Conservation (phyloP, 257 asterid species). For the Oldenlandia corymbosa region DNA sequence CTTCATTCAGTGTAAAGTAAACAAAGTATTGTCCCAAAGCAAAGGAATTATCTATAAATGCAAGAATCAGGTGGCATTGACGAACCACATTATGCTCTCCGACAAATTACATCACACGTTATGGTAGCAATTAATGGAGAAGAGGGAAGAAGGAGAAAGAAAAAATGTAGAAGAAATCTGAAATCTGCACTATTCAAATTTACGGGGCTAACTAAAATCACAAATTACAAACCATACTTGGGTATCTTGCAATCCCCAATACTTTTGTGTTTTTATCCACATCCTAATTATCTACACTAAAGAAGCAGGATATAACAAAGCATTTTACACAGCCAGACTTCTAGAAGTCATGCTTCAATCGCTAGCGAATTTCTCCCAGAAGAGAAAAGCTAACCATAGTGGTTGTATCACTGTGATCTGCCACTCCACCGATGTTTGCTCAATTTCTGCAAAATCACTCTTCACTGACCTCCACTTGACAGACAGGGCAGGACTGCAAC, state of each 20-base stretch:
- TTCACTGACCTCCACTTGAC: constrained; percentile 67
- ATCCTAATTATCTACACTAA: constrained; percentile 20
- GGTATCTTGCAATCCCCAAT: background rate
- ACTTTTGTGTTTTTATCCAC: background rate
- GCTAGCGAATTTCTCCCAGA: background rate
- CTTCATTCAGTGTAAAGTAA: too few relatives aligned
- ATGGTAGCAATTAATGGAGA: too few relatives aligned
- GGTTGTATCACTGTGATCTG: background rate
- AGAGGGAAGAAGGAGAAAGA: too few relatives aligned
- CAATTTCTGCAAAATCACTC: constrained; percentile 27
- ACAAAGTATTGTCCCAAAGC: too few relatives aligned
- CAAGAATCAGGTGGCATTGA: too few relatives aligned
- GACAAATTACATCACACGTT: too few relatives aligned
- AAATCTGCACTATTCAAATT: background rate
- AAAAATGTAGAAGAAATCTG: background rate
- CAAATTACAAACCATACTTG: background rate
- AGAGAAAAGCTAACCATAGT: too few relatives aligned
- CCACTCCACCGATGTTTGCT: background rate
- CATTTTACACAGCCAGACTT: constrained; percentile 3
- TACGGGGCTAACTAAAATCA: background rate
- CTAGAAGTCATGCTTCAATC: background rate
- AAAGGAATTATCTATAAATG: too few relatives aligned
- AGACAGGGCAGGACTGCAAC: constrained; percentile 79
- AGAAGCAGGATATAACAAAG: background rate
- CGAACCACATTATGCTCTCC: too few relatives aligned